Evolutionary conservation across 2,329 filamentous ascomycete species (phyloP), one percentile per base, ranked within the genome.

Genomic region (Herpotrichia juniperi): DNA sequence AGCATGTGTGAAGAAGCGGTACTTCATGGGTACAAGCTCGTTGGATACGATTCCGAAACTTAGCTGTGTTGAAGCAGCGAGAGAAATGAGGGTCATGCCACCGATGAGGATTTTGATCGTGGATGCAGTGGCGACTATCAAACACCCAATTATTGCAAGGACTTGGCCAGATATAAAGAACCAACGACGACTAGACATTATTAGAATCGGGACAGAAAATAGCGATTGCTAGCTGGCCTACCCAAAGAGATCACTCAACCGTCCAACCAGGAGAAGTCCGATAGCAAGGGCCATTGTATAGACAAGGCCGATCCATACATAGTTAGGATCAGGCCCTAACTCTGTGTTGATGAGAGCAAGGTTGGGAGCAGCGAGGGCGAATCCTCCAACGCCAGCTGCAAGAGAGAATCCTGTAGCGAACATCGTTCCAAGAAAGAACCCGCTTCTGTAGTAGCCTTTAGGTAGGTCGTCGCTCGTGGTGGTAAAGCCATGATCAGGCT

Each of bases 141-240:
- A 45, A 26, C 35, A 42, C 22, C 53, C 53, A 22, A 55, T 45
- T 11, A 50, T 32, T 11, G 21, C 64, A n/a, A 72, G 53, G 14
- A 55, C 26, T 1, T 60, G 60, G 1, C 65, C 67, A 21, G 59
- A 57, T 35, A 69, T 63, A 44, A 69, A 68, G 51, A 70, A 68
- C 55, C 45, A 62, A 12, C 66, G 47, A 24, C 67, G 53, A 12
- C 67, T 21, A 31, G 9, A 9, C n/a, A 24, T 14, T 10, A 17
- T 42, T 19, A 42, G 39, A 4, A 4, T 4, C 26, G 9, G 9
- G 4, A 19, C 5, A 46, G 19, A 35, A 10, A 37, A 12, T 14
- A 5, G 19, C 4, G 24, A n/a, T 4, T 8, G 16, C 10, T 10
- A 16, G 16, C 8, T 42, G 7, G 11, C 21, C 16, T 42, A n/a